Evolutionary conservation across 1,139 yeast genomes (phyloP), one percentile per base, ranked within the genome.

Genomic region (Pneumocystis murina): DNA sequence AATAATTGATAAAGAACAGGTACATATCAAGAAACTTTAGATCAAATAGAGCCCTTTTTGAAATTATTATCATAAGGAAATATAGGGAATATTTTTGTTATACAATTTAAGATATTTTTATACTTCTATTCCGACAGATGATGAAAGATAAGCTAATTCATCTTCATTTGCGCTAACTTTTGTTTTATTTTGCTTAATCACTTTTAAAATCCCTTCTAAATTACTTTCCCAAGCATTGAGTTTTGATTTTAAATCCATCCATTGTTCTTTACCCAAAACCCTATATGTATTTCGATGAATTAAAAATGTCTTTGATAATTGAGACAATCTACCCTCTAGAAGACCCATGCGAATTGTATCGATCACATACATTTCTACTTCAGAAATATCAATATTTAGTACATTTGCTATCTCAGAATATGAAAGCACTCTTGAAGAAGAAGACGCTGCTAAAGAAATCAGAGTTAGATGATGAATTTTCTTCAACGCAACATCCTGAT

Each of bases 281-380:
- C 80, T 78, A 41, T 76, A 69, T 40, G 73, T 67, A 40, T 76
- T 76, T 43, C 76, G 70, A 70, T 77, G 79, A 38, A 78, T 71
- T 64, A 71, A 70, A 67, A 78, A 75, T 62, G 69, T 69, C 66
- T 72, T 70, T 59, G 71, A 70, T 59, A 76, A 71, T 70, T 78
- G 80, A 64, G 76, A 73, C 70, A 78, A 72, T 64, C 79, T 75
- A 65, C 80, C 80, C 68, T 75, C 75, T 38, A 78, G 70, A 39
- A 78, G 73, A 4, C 78, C 78, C 4, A 78, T 77, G 64, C 78
- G 74, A 65, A 77, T 75, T 33, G 77, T 75, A 61, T 77, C 79
- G 65, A 78, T 76, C 57, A 77, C 72, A 74, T 78, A 74, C 43
- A 72, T 61, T 69, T 78, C 80, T 43, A 78, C 77, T 60, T 74